Evolutionary conservation across 208 protist species (phyloP), one percentile per base, ranked within the genome.

Genomic region (Lotmaria passim): DNA sequence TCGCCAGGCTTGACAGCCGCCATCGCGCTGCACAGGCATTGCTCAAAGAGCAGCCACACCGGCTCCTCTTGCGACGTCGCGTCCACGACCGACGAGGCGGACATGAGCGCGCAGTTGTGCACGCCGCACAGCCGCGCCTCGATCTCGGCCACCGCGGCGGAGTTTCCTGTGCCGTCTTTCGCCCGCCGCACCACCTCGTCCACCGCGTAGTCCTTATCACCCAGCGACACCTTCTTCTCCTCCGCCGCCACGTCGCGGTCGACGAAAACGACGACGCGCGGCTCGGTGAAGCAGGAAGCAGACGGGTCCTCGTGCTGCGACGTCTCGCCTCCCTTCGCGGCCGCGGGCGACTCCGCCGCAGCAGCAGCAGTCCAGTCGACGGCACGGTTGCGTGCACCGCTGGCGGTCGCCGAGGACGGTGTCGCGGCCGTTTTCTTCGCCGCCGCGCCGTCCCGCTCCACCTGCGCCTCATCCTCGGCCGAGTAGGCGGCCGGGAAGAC

Each of bases 121-220:
- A 69, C 72, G 46, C 52, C 63, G 26, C 34, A 43, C 43, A 80
- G 81, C 48, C 64, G 64, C 60, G 38, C 33, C 76, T 79, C 65
- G 28, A 86, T 46, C 50, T 81, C 76, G 5, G 63, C 34, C 52
- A 86, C 34, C 19, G 47, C 59, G 19, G 73, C 63, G 19, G 67
- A 64, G 60, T 36, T 59, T 31, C 63, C 63, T 38, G 39, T 58
- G 39, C 28, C 23, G 51, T 11, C 30, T 26, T 53, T 31, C 19
- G n/a, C 44, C 26, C 62, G 73, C 36, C 44, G 52, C 39, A 91
- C 68, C 51, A 87, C 69, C 69, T 91, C 86, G 48, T 87, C 82
- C 64, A 88, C 51, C 1, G 61, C 60, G 55, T 78, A 86, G 46
- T 88, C 79, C 41, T 78, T 72, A 23, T 61, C 67, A 34, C 70